These are phyloP conservation scores for Lentinus brumalis DNA, from an alignment of 768 basidiomycete species.

Conservation along the genomic window DNA sequence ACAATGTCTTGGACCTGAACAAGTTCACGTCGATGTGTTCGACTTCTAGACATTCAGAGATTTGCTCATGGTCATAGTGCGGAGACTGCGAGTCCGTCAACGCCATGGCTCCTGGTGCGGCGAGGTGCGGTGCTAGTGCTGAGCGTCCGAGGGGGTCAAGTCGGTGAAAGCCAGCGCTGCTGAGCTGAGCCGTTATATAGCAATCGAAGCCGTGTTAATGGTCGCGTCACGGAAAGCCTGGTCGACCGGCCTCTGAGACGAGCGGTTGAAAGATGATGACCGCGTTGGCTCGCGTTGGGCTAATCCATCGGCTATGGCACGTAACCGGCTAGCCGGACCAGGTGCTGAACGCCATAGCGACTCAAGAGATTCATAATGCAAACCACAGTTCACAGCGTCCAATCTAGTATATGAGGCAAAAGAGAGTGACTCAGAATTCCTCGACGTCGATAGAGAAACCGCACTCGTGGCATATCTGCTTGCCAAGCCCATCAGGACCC, in stretches of 20 bases:
- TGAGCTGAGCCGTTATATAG: too few species aligned
- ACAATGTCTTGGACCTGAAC: conserved; percentile 76
- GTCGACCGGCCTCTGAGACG: too few species aligned
- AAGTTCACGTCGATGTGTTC: conserved; percentile 77
- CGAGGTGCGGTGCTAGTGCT: not conserved
- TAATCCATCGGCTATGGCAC: not conserved
- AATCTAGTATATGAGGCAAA: too few species aligned
- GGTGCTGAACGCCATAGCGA: too few species aligned
- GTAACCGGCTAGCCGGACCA: not conserved
- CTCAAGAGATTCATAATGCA: too few species aligned
- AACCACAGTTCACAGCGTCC: too few species aligned
- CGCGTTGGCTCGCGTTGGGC: not conserved
- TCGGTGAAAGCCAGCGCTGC: not conserved
- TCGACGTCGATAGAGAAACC: conserved; percentile 93
- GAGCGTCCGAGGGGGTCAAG: not conserved
- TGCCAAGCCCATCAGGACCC: conserved; percentile 53
- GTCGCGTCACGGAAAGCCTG: too few species aligned
- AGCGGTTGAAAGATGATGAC: too few species aligned
- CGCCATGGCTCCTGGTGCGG: not conserved
- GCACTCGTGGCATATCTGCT: conserved; percentile 85
- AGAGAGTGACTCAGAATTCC: conserved; percentile 49
- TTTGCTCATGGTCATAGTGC: conserved; percentile 60
- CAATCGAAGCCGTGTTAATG: too few species aligned
- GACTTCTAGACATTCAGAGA: conserved; percentile 74
- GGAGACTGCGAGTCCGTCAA: conserved; percentile 38